Evolutionary conservation across 1,284 basidiomycete species (phyloP).

Genomic region (Naganishia sp.): DNA sequence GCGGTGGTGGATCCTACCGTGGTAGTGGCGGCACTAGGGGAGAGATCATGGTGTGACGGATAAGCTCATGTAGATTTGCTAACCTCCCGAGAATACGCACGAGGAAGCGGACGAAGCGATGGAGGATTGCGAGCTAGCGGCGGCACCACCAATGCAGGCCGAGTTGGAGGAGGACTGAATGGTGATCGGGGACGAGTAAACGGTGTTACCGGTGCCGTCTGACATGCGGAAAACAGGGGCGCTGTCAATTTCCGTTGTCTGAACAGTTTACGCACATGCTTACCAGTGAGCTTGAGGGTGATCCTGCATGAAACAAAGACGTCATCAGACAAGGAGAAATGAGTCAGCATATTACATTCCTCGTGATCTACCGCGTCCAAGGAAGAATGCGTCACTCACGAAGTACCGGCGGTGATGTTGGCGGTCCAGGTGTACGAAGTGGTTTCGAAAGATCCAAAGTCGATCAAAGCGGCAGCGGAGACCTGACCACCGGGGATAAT

Average conservation of each 20-base stretch:
- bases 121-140: slow-evolving; percentile 27
- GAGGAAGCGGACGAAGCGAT: slow-evolving; percentile 15
- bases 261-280: background rate
- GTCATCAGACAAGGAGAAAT: background rate
- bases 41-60: background rate
- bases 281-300: slow-evolving; percentile 28
- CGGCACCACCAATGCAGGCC: slow-evolving; percentile 27
- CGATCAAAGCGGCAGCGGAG: slow-evolving; percentile 60
- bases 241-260: background rate
- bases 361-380: background rate
- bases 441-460: slow-evolving; percentile 41
- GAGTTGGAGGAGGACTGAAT: slow-evolving; percentile 56
- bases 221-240: background rate
- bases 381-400: slow-evolving; percentile 16
- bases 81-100: background rate
- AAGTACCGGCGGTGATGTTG: slow-evolving; percentile 59
- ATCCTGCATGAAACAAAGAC: slow-evolving; percentile 3
- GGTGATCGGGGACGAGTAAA: slow-evolving; percentile 62
- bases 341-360: too few relatives aligned
- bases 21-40: slow-evolving; percentile 24
- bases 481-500: slow-evolving; percentile 70
- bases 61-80: too few relatives aligned
- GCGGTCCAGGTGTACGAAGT: slow-evolving; percentile 65
- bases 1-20: slow-evolving; percentile 22
- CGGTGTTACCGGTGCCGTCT: slow-evolving; percentile 54